Percentiles rank a stretch among this genome's conserved stretches.
These are phyloP conservation scores for Chrysoporthe puriensis DNA, from an alignment of 2,329 filamentous ascomycete genomes.

Conservation along the genomic window DNA sequence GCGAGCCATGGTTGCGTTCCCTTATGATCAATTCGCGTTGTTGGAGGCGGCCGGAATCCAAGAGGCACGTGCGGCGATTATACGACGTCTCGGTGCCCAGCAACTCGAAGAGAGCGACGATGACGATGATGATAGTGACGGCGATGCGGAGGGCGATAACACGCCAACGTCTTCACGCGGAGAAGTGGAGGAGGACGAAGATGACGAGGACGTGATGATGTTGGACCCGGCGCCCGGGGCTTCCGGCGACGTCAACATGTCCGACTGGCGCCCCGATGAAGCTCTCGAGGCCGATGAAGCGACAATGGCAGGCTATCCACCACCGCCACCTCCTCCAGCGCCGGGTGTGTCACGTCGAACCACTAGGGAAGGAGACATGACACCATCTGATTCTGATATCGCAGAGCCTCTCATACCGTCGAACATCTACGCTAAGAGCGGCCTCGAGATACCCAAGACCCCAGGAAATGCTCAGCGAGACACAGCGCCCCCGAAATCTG, in stretches of 20 bases:
- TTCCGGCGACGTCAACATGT: conserved; percentile 48
- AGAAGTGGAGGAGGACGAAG: conserved; percentile 43
- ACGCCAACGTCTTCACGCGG: conserved; percentile 39
- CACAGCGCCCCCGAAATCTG: conserved; percentile 61
- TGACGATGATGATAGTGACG: conserved; percentile 53
- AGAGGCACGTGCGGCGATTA: conserved; percentile 33
- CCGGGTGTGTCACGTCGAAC: conserved; percentile 50
- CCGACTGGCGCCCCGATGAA: conserved; percentile 62
- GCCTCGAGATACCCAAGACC: conserved; percentile 79
- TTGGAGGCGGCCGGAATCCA: conserved; percentile 38
- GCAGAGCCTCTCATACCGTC: conserved; percentile 68
- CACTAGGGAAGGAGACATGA: conserved; percentile 61
- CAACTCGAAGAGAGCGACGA: conserved; percentile 43
- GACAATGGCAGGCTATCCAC: conserved; percentile 75
- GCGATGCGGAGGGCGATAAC: conserved; percentile 44
- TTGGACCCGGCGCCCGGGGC: conserved; percentile 53
- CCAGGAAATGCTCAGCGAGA: conserved; percentile 56
- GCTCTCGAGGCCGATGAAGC: conserved; percentile 77
- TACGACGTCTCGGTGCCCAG: background rate
- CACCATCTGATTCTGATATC: conserved; percentile 74
- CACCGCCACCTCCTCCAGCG: conserved; percentile 65
- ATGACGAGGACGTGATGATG: conserved; percentile 61
- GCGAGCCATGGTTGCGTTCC: conserved; percentile 40
- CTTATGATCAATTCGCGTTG: conserved; percentile 38
- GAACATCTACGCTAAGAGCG: conserved; percentile 64